A percentile compares a stretch with the other conserved stretches of the same genome.
Conservation (phyloP, 352 stramenopile species). For the Thraustotheca clavata region DNA sequence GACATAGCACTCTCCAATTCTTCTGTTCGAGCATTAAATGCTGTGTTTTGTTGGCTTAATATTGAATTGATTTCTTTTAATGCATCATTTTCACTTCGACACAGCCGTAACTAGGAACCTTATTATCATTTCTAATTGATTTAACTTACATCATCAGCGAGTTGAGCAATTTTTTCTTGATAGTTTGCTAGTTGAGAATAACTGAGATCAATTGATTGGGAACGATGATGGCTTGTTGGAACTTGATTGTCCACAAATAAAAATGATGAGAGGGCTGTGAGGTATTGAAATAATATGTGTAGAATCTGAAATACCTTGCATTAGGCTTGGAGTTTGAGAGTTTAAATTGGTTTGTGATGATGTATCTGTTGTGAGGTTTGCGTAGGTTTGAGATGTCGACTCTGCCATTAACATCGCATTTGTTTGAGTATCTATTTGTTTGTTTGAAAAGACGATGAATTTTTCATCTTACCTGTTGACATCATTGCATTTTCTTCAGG, state of each 20-base stretch:
- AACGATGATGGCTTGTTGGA: not conserved
- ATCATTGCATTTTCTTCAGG: no score
- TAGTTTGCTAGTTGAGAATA: not conserved
- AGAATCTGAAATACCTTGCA: not conserved
- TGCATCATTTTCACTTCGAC: slow-evolving; percentile 8
- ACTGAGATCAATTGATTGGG: not conserved
- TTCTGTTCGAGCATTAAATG: slow-evolving; percentile 1
- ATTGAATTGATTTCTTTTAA: slow-evolving; percentile 5
- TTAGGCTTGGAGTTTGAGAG: no score
- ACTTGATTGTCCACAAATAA: slow-evolving; percentile 6
- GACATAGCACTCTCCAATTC: not conserved
- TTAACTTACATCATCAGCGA: slow-evolving; percentile 8
- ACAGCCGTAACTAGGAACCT: slow-evolving; percentile 1
- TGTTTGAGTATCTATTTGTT: no score
- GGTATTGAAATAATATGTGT: not conserved
- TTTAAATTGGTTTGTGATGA: no score
- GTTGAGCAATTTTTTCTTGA: not conserved
- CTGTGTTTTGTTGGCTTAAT: slow-evolving; percentile 7
- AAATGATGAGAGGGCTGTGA: slow-evolving; percentile 10
- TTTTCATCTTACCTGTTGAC: no score
- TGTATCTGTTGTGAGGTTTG: no score
- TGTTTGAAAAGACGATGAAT: no score
- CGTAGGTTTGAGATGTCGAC: no score
- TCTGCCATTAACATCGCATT: no score
- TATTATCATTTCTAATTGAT: not conserved